A percentile compares a stretch with the other conserved stretches of the same genome.
Evolutionary conservation across 768 basidiomycete genomes (phyloP).

Genomic region (Leccinum obscurum): DNA sequence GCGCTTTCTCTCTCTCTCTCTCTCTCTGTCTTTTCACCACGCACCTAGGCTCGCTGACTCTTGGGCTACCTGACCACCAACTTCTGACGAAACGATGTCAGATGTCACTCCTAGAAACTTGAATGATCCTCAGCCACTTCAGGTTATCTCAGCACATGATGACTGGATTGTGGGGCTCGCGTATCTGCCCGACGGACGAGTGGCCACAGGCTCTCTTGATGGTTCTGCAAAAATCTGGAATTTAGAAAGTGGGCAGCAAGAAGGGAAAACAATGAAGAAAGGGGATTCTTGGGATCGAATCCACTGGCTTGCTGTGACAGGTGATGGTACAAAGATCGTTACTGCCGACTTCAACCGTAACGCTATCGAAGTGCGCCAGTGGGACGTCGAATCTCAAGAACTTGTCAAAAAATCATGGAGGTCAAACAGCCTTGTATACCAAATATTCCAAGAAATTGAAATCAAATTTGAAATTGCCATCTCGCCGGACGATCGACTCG

Average conservation of each 20-base stretch:
- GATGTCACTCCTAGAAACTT: not conserved
- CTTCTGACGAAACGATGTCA: not conserved
- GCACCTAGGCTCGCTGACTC: too few relatives aligned
- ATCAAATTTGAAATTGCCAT: not conserved
- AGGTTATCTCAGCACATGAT: not conserved
- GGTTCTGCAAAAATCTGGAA: conserved; percentile 1
- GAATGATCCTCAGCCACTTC: not conserved
- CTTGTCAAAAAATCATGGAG: too few relatives aligned
- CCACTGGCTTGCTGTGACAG: too few relatives aligned
- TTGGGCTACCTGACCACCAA: too few relatives aligned
- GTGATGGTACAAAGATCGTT: too few relatives aligned
- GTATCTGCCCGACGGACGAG: conserved; percentile 11
- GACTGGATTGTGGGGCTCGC: not conserved
- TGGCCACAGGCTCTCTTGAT: not conserved
- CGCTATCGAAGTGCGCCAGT: too few relatives aligned
- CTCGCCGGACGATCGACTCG: not conserved
- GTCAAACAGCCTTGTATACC: too few relatives aligned
- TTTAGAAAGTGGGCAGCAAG: conserved; percentile 8
- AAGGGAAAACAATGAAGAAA: not conserved
- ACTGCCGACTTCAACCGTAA: too few relatives aligned
- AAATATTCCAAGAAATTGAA: too few relatives aligned
- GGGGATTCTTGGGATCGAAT: too few relatives aligned
- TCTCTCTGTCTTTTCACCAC: too few relatives aligned
- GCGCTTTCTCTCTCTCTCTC: not conserved
- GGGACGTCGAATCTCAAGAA: too few relatives aligned